A percentile compares a stretch with the other conserved stretches of the same genome.
Conservation (phyloP, 2,329 filamentous ascomycete genomes). For the Colletotrichum sp. region DNA sequence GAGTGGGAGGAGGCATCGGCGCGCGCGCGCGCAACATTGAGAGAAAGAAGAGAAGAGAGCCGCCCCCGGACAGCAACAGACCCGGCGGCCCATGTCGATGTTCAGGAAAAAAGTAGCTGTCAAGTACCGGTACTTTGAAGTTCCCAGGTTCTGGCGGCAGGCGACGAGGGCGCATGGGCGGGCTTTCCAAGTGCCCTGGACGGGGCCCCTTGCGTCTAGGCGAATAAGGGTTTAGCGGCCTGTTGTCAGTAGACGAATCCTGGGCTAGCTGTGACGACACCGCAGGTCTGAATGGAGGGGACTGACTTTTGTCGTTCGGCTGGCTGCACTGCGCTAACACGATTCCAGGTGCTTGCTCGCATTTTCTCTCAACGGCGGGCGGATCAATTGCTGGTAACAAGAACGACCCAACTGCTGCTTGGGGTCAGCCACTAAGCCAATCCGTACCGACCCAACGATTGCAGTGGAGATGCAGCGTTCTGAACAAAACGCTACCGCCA, state of each 20-base stretch:
- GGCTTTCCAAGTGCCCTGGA: slow-evolving; percentile 8
- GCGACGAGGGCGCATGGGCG: not conserved
- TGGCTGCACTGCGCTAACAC: not conserved
- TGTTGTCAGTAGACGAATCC: slow-evolving; percentile 14
- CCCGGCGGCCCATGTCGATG: slow-evolving; percentile 16
- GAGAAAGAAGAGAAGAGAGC: slow-evolving; percentile 8
- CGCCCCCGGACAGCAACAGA: slow-evolving; percentile 12
- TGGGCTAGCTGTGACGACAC: slow-evolving; percentile 18
- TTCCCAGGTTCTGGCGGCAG: not conserved
- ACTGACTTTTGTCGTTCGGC: not conserved
- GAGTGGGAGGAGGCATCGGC: not conserved
- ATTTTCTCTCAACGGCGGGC: not conserved
- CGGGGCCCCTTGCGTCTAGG: slow-evolving; percentile 14
- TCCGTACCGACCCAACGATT: not conserved
- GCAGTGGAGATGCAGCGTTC: not conserved
- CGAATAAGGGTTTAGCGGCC: slow-evolving; percentile 8
- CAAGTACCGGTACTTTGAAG: slow-evolving; percentile 16
- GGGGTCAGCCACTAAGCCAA: not conserved
- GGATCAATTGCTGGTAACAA: not conserved
- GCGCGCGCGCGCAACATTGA: not conserved
- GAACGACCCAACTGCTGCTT: not conserved
- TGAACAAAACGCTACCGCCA: not conserved
- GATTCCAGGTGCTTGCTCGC: not conserved
- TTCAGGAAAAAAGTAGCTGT: not conserved
- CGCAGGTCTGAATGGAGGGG: not conserved